These are phyloP conservation scores for Rosellinia necatrix DNA, from an alignment of 2,329 filamentous ascomycete genomes.

Conservation along the genomic window DNA sequence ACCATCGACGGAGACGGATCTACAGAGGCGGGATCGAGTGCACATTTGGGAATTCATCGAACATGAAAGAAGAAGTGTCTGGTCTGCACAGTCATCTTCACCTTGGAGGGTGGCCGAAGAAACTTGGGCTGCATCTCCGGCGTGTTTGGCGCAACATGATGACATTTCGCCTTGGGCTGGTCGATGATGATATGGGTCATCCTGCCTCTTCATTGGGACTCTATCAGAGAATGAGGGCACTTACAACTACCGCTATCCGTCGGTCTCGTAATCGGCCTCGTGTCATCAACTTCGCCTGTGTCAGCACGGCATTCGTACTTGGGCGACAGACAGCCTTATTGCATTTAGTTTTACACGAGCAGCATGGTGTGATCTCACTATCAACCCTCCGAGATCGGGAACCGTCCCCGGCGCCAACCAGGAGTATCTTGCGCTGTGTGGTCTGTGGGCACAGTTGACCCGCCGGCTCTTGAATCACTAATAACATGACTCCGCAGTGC, in stretches of 20 bases:
- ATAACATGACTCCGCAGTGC: slow-evolving; percentile 32
- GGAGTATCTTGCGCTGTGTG: not conserved
- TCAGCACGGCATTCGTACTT: slow-evolving; percentile 41
- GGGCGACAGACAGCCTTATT: slow-evolving; percentile 44
- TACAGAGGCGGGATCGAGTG: slow-evolving; percentile 62
- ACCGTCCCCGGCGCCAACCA: slow-evolving; percentile 19
- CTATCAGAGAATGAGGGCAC: not conserved
- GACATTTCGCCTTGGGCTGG: slow-evolving; percentile 12
- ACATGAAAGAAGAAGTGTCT: slow-evolving; percentile 32
- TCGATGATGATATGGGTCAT: slow-evolving; percentile 17
- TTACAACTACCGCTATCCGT: not conserved
- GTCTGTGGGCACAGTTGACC: slow-evolving; percentile 32
- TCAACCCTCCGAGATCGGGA: slow-evolving; percentile 30
- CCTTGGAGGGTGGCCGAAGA: slow-evolving; percentile 30
- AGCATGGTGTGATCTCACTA: slow-evolving; percentile 36
- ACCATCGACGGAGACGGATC: slow-evolving; percentile 90
- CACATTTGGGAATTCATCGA: slow-evolving; percentile 33
- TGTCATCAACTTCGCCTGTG: slow-evolving; percentile 32
- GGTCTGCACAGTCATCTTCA: slow-evolving; percentile 23
- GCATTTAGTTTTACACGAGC: slow-evolving; percentile 40
- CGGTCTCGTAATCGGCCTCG: not conserved
- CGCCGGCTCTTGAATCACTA: slow-evolving; percentile 7
- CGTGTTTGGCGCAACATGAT: slow-evolving; percentile 39
- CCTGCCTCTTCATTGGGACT: not conserved
- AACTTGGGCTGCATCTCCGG: slow-evolving; percentile 44